Evolutionary conservation across 768 basidiomycete genomes (phyloP).

Genomic region (Suillus luteus): DNA sequence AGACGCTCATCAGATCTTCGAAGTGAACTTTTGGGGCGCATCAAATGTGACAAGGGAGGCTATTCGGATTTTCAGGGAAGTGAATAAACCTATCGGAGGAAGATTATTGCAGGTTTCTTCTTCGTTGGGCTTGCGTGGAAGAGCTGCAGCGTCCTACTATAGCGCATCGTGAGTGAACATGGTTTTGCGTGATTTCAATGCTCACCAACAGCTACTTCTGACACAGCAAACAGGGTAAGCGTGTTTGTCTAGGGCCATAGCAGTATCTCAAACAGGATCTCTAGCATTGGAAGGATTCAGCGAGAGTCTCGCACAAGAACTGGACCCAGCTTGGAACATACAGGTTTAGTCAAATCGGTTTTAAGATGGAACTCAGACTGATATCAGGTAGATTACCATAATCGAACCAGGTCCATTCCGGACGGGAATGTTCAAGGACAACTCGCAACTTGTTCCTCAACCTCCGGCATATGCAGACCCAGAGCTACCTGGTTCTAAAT

Average conservation of each 20-base stretch:
- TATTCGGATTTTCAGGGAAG: conserved; percentile 38
- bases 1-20: conserved; percentile 38
- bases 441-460: not conserved
- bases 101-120: conserved; percentile 39
- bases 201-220: conserved; percentile 1
- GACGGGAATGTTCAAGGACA: conserved; percentile 1
- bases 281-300: conserved; percentile 34
- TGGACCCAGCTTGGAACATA: conserved; percentile 34
- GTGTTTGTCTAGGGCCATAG: not conserved
- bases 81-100: conserved; percentile 37
- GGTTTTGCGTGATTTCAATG: not conserved
- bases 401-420: conserved; percentile 20
- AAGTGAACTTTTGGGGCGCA: conserved; percentile 40
- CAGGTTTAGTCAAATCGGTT: conserved; percentile 19
- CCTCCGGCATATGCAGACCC: conserved; percentile 23
- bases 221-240: conserved; percentile 14
- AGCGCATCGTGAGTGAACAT: conserved; percentile 25
- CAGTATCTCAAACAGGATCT: not conserved
- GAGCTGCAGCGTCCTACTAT: conserved; percentile 23
- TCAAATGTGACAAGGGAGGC: conserved; percentile 34
- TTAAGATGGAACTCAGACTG: not conserved
- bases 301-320: conserved; percentile 25
- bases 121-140: conserved; percentile 20
- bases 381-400: conserved; percentile 7
- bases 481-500: conserved; percentile 12